These are phyloP conservation scores for Dothideomycetes sp. DNA, from an alignment of 2,329 filamentous ascomycete species.

Conservation along the genomic window DNA sequence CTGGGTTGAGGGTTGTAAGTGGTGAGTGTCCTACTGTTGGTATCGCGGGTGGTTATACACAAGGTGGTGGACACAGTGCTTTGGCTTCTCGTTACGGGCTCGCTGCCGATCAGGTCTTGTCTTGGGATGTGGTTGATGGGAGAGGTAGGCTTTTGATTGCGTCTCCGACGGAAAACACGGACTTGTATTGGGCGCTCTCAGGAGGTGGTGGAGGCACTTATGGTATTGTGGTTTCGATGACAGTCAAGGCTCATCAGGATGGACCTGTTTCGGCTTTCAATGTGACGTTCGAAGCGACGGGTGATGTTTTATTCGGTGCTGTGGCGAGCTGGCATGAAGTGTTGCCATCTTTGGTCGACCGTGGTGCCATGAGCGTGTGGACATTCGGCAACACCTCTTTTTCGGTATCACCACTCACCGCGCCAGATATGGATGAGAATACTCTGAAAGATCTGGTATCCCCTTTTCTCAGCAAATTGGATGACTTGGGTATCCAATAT, in stretches of 20 bases:
- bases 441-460: constrained; percentile 39
- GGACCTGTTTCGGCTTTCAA: constrained; percentile 35
- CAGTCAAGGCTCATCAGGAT: constrained; percentile 42
- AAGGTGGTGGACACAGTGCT: constrained; percentile 51
- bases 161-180: constrained; percentile 38
- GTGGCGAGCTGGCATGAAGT: constrained; percentile 40
- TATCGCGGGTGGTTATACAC: constrained; percentile 49
- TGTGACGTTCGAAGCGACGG: constrained; percentile 32
- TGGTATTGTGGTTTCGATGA: constrained; percentile 48
- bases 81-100: constrained; percentile 49
- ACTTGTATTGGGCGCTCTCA: constrained; percentile 55
- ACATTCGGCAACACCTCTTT: constrained; percentile 44
- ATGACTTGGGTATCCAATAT: constrained; percentile 28
- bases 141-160: constrained; percentile 42
- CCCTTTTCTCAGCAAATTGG: constrained; percentile 36
- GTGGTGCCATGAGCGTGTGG: constrained; percentile 43
- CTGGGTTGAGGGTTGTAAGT: constrained; percentile 44
- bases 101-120: constrained; percentile 49
- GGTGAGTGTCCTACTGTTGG: constrained; percentile 49
- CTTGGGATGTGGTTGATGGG: constrained; percentile 39
- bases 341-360: constrained; percentile 42
- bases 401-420: constrained; percentile 38
- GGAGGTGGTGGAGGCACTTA: constrained; percentile 54
- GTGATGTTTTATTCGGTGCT: constrained; percentile 41
- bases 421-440: constrained; percentile 36